A percentile compares a stretch with the other conserved stretches of the same genome.
Evolutionary conservation across 352 stramenopile species (phyloP).

Genomic region (Phytopythium sindhum): DNA sequence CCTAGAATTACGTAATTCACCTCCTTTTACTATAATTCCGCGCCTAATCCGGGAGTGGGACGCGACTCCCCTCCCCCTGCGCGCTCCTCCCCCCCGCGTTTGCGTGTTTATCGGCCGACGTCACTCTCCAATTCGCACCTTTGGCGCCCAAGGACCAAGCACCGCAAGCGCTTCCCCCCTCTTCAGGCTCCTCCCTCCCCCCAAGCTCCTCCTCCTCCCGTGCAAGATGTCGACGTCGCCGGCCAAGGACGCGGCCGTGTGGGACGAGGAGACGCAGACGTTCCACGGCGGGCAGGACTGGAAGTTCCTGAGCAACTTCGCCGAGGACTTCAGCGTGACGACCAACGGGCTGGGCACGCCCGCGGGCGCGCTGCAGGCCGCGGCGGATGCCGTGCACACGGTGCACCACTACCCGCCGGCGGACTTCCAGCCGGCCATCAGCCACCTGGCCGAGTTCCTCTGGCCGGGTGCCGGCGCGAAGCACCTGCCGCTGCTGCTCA

Average conservation of each 20-base stretch:
- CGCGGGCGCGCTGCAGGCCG: constrained; percentile 58
- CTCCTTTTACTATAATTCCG: neutral
- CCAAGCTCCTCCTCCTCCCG: neutral
- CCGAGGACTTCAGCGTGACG: constrained; percentile 89
- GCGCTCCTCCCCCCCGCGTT: neutral
- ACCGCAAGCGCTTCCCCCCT: neutral
- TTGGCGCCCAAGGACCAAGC: neutral
- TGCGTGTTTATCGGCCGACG: constrained; percentile 2
- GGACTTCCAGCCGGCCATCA: constrained; percentile 88
- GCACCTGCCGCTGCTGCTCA: constrained; percentile 67
- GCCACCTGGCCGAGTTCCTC: constrained; percentile 85
- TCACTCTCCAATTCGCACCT: constrained; percentile 7
- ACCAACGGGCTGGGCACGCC: constrained; percentile 87
- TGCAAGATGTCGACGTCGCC: constrained; percentile 14
- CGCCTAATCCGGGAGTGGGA: neutral
- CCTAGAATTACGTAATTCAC: neutral
- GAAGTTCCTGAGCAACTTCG: constrained; percentile 89
- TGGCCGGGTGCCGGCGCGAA: constrained; percentile 52
- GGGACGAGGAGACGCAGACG: constrained; percentile 83
- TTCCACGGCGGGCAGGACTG: constrained; percentile 91
- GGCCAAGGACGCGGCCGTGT: constrained; percentile 34
- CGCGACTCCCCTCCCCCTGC: neutral
- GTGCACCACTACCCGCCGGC: constrained; percentile 89
- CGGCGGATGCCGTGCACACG: constrained; percentile 66
- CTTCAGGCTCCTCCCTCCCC: neutral